phyloP scores from a whole-genome alignment of 2,329 filamentous ascomycete species.

The Colletotrichum sp. region DNA sequence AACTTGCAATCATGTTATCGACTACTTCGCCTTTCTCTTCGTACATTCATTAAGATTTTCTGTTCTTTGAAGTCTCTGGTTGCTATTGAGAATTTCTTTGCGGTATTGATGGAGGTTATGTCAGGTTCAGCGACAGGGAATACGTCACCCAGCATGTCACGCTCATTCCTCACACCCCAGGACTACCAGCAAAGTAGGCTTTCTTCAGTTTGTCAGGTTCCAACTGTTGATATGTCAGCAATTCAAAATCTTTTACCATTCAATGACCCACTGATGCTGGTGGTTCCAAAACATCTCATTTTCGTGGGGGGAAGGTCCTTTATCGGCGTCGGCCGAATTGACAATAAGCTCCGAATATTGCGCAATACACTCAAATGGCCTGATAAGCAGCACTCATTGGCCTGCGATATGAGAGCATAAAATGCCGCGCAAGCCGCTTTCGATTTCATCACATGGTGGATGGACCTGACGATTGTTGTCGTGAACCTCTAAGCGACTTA shows the following conservation, averaged over 20 bases:
- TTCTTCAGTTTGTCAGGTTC: background rate
- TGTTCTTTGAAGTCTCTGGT: rapidly evolving
- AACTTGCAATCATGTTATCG: background rate
- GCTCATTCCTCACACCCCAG: background rate
- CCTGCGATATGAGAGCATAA: background rate
- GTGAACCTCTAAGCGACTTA: background rate
- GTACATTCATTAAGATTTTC: rapidly evolving
- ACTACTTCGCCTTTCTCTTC: rapidly evolving
- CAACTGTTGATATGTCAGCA: background rate
- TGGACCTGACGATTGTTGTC: background rate
- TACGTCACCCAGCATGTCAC: rapidly evolving
- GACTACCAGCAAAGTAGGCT: background rate
- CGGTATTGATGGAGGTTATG: background rate
- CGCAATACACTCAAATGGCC: conserved; percentile 1
- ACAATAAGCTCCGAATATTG: conserved; percentile 12
- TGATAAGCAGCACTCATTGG: background rate
- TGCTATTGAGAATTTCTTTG: background rate
- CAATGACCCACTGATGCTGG: background rate
- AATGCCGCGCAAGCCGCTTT: background rate
- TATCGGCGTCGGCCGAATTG: conserved; percentile 10
- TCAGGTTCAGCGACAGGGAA: background rate
- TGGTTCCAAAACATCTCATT: background rate
- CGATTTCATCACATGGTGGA: background rate
- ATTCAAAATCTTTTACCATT: background rate
- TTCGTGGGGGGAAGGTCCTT: background rate